Conservation (phyloP, 2,329 filamentous ascomycete genomes). For the Drechslerella dactyloides region DNA sequence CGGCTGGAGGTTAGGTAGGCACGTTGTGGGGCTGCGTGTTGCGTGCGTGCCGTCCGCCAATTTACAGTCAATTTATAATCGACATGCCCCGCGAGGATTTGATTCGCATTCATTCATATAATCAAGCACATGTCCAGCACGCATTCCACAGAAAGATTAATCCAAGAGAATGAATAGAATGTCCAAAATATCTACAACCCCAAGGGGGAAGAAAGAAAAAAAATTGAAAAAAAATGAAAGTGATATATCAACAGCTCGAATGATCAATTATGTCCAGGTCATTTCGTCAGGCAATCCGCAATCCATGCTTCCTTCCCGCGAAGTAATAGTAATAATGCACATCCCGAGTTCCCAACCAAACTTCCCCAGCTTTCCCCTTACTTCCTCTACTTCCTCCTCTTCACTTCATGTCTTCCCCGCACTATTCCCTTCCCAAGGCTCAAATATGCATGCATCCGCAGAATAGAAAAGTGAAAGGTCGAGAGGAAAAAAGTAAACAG, state of each 20-base stretch:
- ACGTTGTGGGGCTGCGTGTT: neutral
- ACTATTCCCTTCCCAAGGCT: neutral
- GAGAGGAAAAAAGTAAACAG: conserved; percentile 17
- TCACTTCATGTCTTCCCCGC: too few relatives aligned
- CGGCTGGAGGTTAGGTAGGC: too few relatives aligned
- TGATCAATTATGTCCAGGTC: conserved; percentile 49
- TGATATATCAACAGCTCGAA: conserved; percentile 22
- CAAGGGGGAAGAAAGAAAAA: too few relatives aligned
- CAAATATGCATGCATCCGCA: neutral
- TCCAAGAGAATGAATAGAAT: conserved; percentile 13
- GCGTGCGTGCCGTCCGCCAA: too few relatives aligned
- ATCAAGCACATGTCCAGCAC: too few relatives aligned
- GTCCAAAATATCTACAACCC: conserved; percentile 41
- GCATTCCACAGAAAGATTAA: neutral
- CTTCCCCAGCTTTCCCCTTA: neutral
- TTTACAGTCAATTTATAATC: too few relatives aligned
- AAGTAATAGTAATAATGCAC: conserved; percentile 9
- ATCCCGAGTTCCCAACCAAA: conserved; percentile 15
- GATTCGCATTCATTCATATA: too few relatives aligned
- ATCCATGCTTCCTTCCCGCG: conserved; percentile 42
- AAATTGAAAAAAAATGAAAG: conserved; percentile 20
- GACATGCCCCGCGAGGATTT: too few relatives aligned
- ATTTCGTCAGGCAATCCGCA: conserved; percentile 46
- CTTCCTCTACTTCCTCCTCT: too few relatives aligned
- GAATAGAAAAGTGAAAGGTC: conserved; percentile 13